Percentiles rank a stretch among this genome's conserved stretches.
phyloP scores from a whole-genome alignment of 495 filamentous ascomycete genomes.

The Neurospora tetraspora region DNA sequence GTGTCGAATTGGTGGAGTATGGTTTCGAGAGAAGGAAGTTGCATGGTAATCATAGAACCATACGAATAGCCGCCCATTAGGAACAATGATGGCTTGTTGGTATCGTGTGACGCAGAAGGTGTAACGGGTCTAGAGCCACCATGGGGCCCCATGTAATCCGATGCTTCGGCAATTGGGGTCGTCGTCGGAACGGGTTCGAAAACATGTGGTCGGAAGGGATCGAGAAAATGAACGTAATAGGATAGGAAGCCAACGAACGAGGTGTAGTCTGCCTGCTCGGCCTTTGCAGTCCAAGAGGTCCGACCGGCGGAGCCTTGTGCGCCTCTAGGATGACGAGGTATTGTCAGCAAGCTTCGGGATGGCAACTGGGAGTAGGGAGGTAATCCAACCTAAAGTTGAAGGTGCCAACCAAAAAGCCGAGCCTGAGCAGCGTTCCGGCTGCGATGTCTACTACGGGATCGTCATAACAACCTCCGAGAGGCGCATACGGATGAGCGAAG shows the following conservation, averaged over 20 bases:
- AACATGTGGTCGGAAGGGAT: constrained; percentile 9
- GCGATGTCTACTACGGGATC: constrained; percentile 63
- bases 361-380: neutral
- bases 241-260: constrained; percentile 66
- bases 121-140: neutral
- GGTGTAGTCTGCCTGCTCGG: constrained; percentile 79
- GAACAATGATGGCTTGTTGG: constrained; percentile 21
- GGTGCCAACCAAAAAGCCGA: constrained; percentile 69
- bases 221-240: constrained; percentile 51
- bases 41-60: constrained; percentile 68
- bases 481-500: constrained; percentile 84
- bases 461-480: constrained; percentile 77
- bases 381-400: constrained; percentile 79
- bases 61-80: constrained; percentile 86
- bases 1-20: constrained; percentile 50
- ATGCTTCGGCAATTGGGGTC: neutral
- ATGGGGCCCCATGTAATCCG: neutral
- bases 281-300: constrained; percentile 76
- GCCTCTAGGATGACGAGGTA: constrained; percentile 46
- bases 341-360: neutral
- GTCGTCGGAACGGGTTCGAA: neutral
- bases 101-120: neutral
- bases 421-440: constrained; percentile 49
- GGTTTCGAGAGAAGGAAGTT: constrained; percentile 51
- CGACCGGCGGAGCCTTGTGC: constrained; percentile 62